Evolutionary conservation across 495 filamentous ascomycete genomes (phyloP).

Genomic region (Aspergillus avenaceus): DNA sequence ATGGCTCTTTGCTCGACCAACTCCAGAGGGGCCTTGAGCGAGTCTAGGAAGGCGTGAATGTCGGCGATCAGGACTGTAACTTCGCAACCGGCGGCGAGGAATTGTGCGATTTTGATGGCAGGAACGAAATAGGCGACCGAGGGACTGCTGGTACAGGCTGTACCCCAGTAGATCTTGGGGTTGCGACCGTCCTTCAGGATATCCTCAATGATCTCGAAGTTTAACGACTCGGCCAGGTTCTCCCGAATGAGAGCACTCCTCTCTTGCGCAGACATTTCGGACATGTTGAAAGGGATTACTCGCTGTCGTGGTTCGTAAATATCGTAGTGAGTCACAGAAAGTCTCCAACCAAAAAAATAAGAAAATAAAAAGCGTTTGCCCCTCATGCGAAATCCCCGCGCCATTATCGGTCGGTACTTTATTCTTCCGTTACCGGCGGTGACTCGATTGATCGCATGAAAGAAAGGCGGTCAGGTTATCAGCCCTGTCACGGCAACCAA

Average conservation of each 20-base stretch:
- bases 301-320: too few species aligned
- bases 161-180: conserved; percentile 82
- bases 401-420: too few species aligned
- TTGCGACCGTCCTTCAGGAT: conserved; percentile 66
- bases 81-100: conserved; percentile 78
- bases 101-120: conserved; percentile 77
- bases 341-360: too few species aligned
- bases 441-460: too few species aligned
- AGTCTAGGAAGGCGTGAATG: conserved; percentile 48
- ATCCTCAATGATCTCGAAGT: conserved; percentile 78
- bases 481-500: too few species aligned
- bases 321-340: too few species aligned
- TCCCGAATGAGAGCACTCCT: conserved; percentile 67
- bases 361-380: too few species aligned
- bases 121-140: conserved; percentile 60
- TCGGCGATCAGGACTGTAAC: conserved; percentile 81
- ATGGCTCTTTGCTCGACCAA: conserved; percentile 74
- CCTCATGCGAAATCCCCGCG: too few species aligned
- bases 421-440: too few species aligned
- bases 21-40: conserved; percentile 55
- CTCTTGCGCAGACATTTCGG: too few species aligned
- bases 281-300: too few species aligned
- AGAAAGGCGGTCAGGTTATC: too few species aligned
- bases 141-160: background rate
- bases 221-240: conserved; percentile 81